Base-by-base conservation (phyloP, 192 early-diverging fungal genomes). In the Geosiphon pyriformis region DNA sequence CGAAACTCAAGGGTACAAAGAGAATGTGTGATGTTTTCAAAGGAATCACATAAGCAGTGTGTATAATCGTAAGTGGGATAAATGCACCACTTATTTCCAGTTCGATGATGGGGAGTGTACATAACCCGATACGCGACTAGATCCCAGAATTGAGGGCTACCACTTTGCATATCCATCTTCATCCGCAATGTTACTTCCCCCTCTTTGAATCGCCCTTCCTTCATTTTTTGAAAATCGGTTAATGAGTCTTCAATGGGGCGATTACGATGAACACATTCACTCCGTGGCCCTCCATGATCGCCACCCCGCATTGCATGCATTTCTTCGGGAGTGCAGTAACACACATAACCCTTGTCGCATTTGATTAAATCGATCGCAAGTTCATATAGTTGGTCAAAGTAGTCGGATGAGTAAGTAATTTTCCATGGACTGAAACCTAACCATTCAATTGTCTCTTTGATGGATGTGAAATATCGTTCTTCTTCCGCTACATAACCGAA, bases 21-120 rank as follows among this genome's bases (percentile, higher is more conserved):
- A 30, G 96, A 98, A 75, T 99, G 98, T 7, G 95, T 96, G 61
- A 99, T 99, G 83, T 99, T 96, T 74, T 99, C 98, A 69, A 99
- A 89, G 18, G 98, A 99, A 77, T 99, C 98, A 65, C 90, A 91
- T 20, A 99, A 82, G 69, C 98, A 99, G 76, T 99, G 98, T 2
- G 96, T 95, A 74, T 89, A 99, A 76, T 99, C 98, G 72, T 99
- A 99, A 10, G 96, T 99, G 52, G 96, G 98, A 74, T 99, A 99
- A 74, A 99, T 92, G 70, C 96, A 92, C 98, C 98, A 99, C 52
- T 90, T 75, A 48, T 85, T 77, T 37, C 89, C 94, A 29, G 98
- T 98, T 46, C 98, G 87, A 76, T 90, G 88, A 75, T 99, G 98
- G 47, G 86, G 87, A 11, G 94, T 83, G 65, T 90, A 93, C 56